These are phyloP conservation scores for Mortierella sp. DNA, from an alignment of 371 early-diverging fungal species.

Conservation along the genomic window DNA sequence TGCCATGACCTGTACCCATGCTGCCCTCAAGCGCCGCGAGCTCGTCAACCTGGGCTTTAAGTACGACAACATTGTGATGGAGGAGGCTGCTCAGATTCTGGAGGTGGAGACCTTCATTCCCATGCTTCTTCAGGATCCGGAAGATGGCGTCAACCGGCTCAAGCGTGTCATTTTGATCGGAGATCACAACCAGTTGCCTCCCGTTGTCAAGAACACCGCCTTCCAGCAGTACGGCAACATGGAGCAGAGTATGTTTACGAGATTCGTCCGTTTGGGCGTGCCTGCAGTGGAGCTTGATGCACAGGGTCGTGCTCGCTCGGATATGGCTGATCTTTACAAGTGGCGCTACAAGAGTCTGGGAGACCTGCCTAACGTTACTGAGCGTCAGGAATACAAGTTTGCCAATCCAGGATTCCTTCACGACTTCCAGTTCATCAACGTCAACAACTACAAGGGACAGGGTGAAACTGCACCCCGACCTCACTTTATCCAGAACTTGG, in stretches of 20 bases:
- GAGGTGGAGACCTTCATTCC: slow-evolving; percentile 98
- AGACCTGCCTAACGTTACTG: slow-evolving; percentile 67
- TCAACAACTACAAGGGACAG: slow-evolving; percentile 77
- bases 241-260: slow-evolving; percentile 93
- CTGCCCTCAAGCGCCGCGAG: slow-evolving; percentile 90
- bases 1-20: slow-evolving; percentile 97
- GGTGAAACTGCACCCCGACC: slow-evolving; percentile 90
- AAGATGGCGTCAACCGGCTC: slow-evolving; percentile 71
- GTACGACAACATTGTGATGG: slow-evolving; percentile 96
- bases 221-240: slow-evolving; percentile 89
- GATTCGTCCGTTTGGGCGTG: slow-evolving; percentile 93
- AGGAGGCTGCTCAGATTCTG: slow-evolving; percentile 97
- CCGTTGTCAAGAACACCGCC: slow-evolving; percentile 89
- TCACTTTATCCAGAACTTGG: slow-evolving; percentile 90
- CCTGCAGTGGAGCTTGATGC: slow-evolving; percentile 86
- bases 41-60: slow-evolving; percentile 88
- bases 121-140: slow-evolving; percentile 83
- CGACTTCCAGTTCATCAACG: slow-evolving; percentile 89
- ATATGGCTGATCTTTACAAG: slow-evolving; percentile 85
- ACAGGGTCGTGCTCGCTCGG: slow-evolving; percentile 84
- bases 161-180: slow-evolving; percentile 96
- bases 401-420: slow-evolving; percentile 90
- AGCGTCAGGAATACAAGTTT: slow-evolving; percentile 60
- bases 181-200: slow-evolving; percentile 97
- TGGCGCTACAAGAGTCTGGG: slow-evolving; percentile 83